phyloP scores from a whole-genome alignment of 768 basidiomycete genomes.

The Boletus coccyginus region DNA sequence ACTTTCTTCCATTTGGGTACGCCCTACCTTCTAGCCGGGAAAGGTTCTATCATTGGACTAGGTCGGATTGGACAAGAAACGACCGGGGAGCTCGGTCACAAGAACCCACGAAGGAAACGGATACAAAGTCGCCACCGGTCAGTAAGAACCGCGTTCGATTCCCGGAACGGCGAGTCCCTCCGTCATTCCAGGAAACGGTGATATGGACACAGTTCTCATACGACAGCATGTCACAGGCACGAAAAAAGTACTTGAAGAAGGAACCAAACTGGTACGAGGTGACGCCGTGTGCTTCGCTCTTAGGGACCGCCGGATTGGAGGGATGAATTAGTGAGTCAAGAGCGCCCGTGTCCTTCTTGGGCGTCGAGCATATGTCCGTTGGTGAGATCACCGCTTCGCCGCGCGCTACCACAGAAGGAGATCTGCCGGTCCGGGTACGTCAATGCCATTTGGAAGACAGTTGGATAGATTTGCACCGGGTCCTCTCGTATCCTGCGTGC shows the following conservation, averaged over 20 bases:
- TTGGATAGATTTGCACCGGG: not conserved
- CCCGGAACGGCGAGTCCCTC: constrained; percentile 1
- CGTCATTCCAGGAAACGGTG: constrained; percentile 12
- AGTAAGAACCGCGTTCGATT: constrained; percentile 3
- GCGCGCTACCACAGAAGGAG: constrained; percentile 1
- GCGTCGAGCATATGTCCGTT: not conserved
- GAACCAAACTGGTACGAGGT: constrained; percentile 1
- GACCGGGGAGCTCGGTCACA: constrained; percentile 12
- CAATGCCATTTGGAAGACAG: not conserved
- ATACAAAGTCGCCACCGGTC: constrained; percentile 13
- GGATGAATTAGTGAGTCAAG: constrained; percentile 1
- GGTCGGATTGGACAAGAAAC: not conserved
- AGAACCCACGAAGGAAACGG: constrained; percentile 14
- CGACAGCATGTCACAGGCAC: constrained; percentile 7
- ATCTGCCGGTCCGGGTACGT: not conserved
- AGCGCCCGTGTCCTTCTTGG: not conserved
- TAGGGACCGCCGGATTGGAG: constrained; percentile 1
- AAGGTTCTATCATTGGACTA: not conserved
- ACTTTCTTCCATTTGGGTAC: not conserved
- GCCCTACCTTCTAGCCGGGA: not conserved
- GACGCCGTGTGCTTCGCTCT: constrained; percentile 4
- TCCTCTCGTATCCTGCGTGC: not conserved
- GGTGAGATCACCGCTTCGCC: not conserved
- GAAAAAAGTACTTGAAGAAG: constrained; percentile 4
- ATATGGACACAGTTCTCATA: constrained; percentile 8